A percentile compares a stretch with the other conserved stretches of the same genome.
These are phyloP conservation scores for Excoecaria agallocha DNA, from an alignment of 345 rosid species.

Conservation along the genomic window DNA sequence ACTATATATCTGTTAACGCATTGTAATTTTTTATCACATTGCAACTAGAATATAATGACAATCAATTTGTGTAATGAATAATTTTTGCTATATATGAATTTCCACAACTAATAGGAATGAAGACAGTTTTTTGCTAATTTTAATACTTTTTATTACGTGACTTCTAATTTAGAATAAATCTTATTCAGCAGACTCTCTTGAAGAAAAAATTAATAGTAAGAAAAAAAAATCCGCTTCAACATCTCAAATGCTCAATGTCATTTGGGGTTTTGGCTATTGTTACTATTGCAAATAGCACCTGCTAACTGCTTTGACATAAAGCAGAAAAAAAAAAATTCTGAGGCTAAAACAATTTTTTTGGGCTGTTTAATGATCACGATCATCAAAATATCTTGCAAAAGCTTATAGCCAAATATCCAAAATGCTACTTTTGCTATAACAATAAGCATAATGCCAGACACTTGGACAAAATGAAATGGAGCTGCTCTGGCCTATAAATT, in stretches of 20 bases:
- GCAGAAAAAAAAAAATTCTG: background rate
- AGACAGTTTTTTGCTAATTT: background rate
- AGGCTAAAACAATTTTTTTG: too few relatives aligned
- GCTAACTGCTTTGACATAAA: slow-evolving; percentile 4
- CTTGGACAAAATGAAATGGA: too few relatives aligned
- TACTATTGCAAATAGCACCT: background rate
- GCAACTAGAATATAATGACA: background rate
- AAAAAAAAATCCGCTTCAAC: background rate
- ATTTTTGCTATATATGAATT: background rate
- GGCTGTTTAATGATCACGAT: too few relatives aligned
- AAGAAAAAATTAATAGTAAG: too few relatives aligned
- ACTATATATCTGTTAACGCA: background rate
- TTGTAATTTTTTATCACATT: background rate
- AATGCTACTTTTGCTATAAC: background rate
- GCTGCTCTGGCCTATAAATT: background rate
- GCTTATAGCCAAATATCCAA: too few relatives aligned
- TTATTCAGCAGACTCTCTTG: background rate
- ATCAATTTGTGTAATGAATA: background rate
- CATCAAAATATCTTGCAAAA: too few relatives aligned
- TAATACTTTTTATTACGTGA: background rate
- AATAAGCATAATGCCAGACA: too few relatives aligned
- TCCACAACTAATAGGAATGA: background rate
- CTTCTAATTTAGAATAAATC: background rate
- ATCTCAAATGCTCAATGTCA: background rate
- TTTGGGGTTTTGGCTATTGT: background rate